Evolutionary conservation across 75 land plant genomes (phyloP).

Genomic region (Larix kaempferi): DNA sequence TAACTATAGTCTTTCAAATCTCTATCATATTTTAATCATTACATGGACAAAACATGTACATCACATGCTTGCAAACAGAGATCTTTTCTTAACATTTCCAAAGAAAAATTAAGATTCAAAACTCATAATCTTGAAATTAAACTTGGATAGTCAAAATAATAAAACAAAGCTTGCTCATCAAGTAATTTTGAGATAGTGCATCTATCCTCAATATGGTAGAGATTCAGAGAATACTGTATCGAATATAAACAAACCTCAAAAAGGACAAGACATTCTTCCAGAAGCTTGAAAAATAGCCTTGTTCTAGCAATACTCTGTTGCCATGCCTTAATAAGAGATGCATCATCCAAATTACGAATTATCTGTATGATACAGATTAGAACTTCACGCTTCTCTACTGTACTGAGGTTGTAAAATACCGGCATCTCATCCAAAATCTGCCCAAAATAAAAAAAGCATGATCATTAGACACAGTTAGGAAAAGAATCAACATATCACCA

Average conservation of each 20-base stretch:
- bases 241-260: conserved; percentile 68
- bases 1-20: neutral
- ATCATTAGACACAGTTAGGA: neutral
- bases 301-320: conserved; percentile 96
- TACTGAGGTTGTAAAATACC: conserved; percentile 86
- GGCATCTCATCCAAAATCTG: conserved; percentile 99
- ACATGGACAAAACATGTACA: neutral
- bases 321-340: conserved; percentile 92
- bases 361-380: conserved; percentile 79
- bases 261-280: conserved; percentile 86
- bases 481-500: neutral
- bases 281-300: conserved; percentile 94
- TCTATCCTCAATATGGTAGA: no score
- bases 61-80: neutral
- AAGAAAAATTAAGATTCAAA: neutral
- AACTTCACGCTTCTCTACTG: conserved; percentile 90
- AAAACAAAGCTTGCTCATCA: no score
- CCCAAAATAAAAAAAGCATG: conserved; percentile 7
- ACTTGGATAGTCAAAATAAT: neutral
- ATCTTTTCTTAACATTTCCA: no score
- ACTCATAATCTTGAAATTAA: neutral
- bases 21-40: neutral
- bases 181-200: no score
- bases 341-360: conserved; percentile 90
- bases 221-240: no score